Conservation (phyloP, 768 basidiomycete species). For the Termitomyces sp. region DNA sequence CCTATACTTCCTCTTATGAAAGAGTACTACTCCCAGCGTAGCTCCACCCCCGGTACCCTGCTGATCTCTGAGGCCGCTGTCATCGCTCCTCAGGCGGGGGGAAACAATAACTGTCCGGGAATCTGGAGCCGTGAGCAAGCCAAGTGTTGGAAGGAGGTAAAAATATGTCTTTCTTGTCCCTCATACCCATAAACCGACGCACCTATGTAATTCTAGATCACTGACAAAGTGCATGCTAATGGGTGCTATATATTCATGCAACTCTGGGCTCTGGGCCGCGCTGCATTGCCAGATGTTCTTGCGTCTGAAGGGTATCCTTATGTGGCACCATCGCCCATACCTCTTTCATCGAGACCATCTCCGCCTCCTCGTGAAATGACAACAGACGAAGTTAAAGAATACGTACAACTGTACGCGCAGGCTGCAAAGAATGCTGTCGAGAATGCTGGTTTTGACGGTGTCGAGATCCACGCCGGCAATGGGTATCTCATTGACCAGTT, state of each 20-base stretch:
- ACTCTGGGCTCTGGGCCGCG: constrained; percentile 54
- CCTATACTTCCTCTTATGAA: constrained; percentile 32
- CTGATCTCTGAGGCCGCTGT: constrained; percentile 52
- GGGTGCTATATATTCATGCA: constrained; percentile 50
- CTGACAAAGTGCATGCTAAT: constrained; percentile 46
- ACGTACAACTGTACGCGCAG: constrained; percentile 44
- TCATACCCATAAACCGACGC: not conserved
- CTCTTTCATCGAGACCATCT: constrained; percentile 19
- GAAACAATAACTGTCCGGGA: constrained; percentile 45
- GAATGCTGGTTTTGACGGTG: constrained; percentile 65
- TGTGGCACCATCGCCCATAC: constrained; percentile 27
- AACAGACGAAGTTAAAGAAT: constrained; percentile 45
- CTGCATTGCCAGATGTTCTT: constrained; percentile 30
- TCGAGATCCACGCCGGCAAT: constrained; percentile 45
- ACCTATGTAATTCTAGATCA: not conserved
- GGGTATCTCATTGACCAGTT: constrained; percentile 60
- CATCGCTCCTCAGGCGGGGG: constrained; percentile 42
- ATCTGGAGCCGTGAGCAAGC: constrained; percentile 44
- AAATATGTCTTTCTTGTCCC: not conserved
- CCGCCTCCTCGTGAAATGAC: constrained; percentile 40
- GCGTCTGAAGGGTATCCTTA: constrained; percentile 24
- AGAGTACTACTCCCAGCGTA: constrained; percentile 46
- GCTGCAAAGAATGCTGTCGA: constrained; percentile 55
- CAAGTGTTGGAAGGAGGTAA: not conserved
- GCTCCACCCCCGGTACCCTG: constrained; percentile 42